Evolutionary conservation across 345 rosid genomes (phyloP).

Genomic region (Hypericum androsaemum): DNA sequence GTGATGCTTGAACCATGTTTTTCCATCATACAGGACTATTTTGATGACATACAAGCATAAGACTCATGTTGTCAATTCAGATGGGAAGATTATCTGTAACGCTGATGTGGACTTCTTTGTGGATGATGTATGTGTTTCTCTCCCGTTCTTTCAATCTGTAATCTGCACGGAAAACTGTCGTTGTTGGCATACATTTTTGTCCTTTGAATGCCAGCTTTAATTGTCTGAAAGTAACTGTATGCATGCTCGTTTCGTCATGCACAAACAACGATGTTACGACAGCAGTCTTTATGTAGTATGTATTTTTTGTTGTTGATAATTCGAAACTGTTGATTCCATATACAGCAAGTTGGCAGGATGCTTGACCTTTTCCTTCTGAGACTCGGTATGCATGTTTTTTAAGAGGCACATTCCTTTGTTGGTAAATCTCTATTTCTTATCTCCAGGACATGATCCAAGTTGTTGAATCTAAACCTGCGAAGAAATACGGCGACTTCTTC

Average conservation of each 20-base stretch:
- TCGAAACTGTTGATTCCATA: too few relatives aligned
- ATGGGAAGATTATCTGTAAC: constrained; percentile 67
- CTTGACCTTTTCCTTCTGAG: too few relatives aligned
- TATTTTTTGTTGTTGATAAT: too few relatives aligned
- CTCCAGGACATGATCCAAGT: constrained; percentile 83
- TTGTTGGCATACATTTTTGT: background rate
- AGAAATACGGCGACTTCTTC: constrained; percentile 78
- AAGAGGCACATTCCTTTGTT: background rate
- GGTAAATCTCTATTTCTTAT: constrained; percentile 4
- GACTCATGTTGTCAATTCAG: constrained; percentile 79
- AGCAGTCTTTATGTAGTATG: too few relatives aligned
- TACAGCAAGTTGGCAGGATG: too few relatives aligned
- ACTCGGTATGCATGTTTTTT: too few relatives aligned
- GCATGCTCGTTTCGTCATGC: too few relatives aligned
- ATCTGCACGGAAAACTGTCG: background rate
- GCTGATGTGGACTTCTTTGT: constrained; percentile 92
- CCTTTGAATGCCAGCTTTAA: too few relatives aligned
- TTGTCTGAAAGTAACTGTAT: too few relatives aligned
- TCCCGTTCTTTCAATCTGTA: background rate
- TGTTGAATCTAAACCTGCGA: constrained; percentile 62
- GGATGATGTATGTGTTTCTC: constrained; percentile 46
- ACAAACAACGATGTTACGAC: too few relatives aligned
- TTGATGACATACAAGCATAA: constrained; percentile 94
- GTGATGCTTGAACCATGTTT: constrained; percentile 2
- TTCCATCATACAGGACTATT: constrained; percentile 52